Base-by-base conservation (phyloP, 2,329 filamentous ascomycete species). In the Trichoderma aggressivum region DNA sequence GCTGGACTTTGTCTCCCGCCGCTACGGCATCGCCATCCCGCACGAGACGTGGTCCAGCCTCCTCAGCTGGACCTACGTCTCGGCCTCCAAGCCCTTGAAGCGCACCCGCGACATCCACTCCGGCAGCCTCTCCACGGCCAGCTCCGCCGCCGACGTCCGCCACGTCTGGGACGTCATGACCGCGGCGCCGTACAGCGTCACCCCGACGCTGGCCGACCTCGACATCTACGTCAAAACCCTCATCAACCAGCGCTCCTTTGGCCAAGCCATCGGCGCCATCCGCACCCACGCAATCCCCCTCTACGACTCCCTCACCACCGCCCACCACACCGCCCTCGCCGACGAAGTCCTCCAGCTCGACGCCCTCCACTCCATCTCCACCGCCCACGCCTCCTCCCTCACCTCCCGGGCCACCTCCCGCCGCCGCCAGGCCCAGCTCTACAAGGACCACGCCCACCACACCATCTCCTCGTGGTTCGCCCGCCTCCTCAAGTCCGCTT, bases 1-100 rank as follows among this genome's bases (percentile, higher is more conserved):
- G 0, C 80, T 94, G 14, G 86, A 91, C 72, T 87, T 87, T 74
- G 78, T 94, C 61, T 90, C 92, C 0, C 80, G 80, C 1, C 82
- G 82, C 7, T 92, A 91, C 79, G 73, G 81, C 1, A 80, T 95
- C 28, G 73, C 82, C 1, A 88, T 95, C 47, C 81, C 88, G 0
- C 75, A 77, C 7, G 77, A 84, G 6, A 84, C 89, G 21, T 95
- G 93, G 92, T 84, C 85, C 8, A 87, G 90, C 69, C 80, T 95
- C 3, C 82, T 94, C 18, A 84, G 88, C 72, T 92, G 91, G 87
- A 86, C 90, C 0, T 91, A 89, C 75, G 82, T 92, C 11, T 83
- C 89, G 53, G 81, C 78, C 73, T 82, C 76, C 55, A 83, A 80
- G 70, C 80, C 79, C 61, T 79, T 75, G 43, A 73, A 73, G 61